Evolutionary conservation across 495 filamentous ascomycete genomes (phyloP), one percentile per base, ranked within the genome.

Genomic region (Hyaloscypha bicolor): DNA sequence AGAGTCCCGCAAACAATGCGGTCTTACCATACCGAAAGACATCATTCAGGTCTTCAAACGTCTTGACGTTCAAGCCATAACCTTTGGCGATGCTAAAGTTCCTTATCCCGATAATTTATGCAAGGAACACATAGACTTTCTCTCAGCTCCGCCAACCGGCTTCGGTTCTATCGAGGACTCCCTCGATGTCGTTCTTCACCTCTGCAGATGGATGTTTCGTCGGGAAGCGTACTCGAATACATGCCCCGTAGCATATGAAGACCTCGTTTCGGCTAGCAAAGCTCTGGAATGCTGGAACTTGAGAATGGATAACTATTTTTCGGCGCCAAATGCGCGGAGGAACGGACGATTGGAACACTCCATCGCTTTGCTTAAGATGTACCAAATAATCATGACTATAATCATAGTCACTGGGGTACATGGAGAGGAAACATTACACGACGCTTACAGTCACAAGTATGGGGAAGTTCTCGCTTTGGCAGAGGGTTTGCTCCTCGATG

Each of bases 391-490:
- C 42, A 48, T 48, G 42, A 48, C 42, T 4, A 48, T 48, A 14
- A 48, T 48, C 16, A 19, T 48, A 16, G 42, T 48, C 16, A 48
- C 42, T 48, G 42, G 42, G 4, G 42, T 14, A 4, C 9, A 19
- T 48, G 61, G 45, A 8, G 45, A 14, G 11, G 42, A 63, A 37
- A 53, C 25, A 0, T 19, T 39, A 55, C 61, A 63, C 31, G 61
- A 63, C 37, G 19, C 6, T 32, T 45, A 63, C 48, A 21, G 55
- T 14, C 14, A 55, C n/a, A 32, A 35, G 21, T 63, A 63, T 35
- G 48, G 35, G 35, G 25, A 63, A 33, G 25, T 63, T 9, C n/a
- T 63, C 12, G 39, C 22, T 6, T 29, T 63, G 31, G 61, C 33
- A 9, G 61, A 63, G 16, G 31, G 48, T 4, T 25, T 60, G n/a